phyloP scores from a whole-genome alignment of 2,329 filamentous ascomycete species.

The Trichoderma arundinaceum region DNA sequence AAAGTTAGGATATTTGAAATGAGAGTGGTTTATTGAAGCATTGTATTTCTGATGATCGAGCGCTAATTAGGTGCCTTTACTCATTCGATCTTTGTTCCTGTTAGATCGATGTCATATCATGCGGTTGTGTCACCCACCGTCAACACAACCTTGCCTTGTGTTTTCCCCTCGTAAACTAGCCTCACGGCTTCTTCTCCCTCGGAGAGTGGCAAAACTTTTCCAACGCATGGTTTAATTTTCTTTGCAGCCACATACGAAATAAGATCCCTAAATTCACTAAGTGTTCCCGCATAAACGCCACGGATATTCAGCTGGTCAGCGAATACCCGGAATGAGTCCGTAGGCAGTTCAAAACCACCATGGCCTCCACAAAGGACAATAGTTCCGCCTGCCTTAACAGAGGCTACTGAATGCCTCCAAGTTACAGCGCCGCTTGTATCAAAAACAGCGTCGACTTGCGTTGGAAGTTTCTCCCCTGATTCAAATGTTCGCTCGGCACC shows the following conservation, averaged over 20 bases:
- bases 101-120: not conserved
- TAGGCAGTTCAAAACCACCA: conserved; percentile 23
- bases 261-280: conserved; percentile 18
- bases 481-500: conserved; percentile 22
- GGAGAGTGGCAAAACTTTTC: conserved; percentile 11
- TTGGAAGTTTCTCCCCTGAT: conserved; percentile 4
- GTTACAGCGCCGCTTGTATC: conserved; percentile 26
- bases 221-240: conserved; percentile 16
- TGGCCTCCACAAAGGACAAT: conserved; percentile 19
- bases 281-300: conserved; percentile 23
- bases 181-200: not conserved
- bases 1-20: no score
- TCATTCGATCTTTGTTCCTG: not conserved
- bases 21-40: no score
- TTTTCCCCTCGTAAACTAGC: not conserved
- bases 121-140: not conserved
- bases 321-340: conserved; percentile 17
- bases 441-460: conserved; percentile 24
- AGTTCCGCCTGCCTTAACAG: conserved; percentile 10
- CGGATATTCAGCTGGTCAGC: conserved; percentile 20
- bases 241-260: conserved; percentile 20
- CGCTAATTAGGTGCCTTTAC: not conserved
- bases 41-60: not conserved
- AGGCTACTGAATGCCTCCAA: conserved; percentile 25
- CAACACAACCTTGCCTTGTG: conserved; percentile 14